Evolutionary conservation across 306 rosid species (phyloP).

Genomic region (Lathyrus tuberosus): DNA sequence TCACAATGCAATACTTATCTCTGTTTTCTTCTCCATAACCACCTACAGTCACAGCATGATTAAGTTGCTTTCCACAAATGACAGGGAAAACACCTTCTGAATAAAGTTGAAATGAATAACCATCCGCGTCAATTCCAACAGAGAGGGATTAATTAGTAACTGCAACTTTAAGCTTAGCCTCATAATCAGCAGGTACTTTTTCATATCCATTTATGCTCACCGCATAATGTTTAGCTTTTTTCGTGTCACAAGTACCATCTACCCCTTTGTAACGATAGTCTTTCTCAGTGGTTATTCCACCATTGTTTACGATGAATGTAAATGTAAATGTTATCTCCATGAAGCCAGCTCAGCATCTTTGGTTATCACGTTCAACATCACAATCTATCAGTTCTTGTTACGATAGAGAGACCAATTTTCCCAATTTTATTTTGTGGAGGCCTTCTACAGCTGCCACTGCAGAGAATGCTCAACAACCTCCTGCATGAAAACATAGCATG

Average conservation of each 20-base stretch:
- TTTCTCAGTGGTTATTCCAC: too few relatives aligned
- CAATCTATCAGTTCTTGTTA: too few relatives aligned
- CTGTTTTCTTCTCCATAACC: constrained; percentile 59
- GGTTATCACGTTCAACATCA: too few relatives aligned
- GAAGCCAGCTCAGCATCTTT: too few relatives aligned
- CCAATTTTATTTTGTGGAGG: too few relatives aligned
- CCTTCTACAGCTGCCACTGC: too few relatives aligned
- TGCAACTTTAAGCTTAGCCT: constrained; percentile 56
- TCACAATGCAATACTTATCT: constrained; percentile 67
- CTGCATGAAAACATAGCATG: too few relatives aligned
- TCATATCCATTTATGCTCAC: constrained; percentile 57
- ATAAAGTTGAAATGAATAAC: constrained; percentile 63
- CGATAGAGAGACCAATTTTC: too few relatives aligned
- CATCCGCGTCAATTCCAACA: constrained; percentile 60
- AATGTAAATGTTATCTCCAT: too few relatives aligned
- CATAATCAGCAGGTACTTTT: constrained; percentile 55
- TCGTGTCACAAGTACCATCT: constrained; percentile 46
- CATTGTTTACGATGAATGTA: too few relatives aligned
- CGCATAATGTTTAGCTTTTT: constrained; percentile 26
- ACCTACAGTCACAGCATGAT: constrained; percentile 68
- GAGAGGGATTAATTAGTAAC: constrained; percentile 71
- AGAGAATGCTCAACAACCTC: too few relatives aligned
- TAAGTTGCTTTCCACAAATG: constrained; percentile 54
- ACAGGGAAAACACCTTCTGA: constrained; percentile 63
- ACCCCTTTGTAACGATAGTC: too few relatives aligned